Base-by-base conservation (phyloP, 352 stramenopile species). In the Detonula confervacea region DNA sequence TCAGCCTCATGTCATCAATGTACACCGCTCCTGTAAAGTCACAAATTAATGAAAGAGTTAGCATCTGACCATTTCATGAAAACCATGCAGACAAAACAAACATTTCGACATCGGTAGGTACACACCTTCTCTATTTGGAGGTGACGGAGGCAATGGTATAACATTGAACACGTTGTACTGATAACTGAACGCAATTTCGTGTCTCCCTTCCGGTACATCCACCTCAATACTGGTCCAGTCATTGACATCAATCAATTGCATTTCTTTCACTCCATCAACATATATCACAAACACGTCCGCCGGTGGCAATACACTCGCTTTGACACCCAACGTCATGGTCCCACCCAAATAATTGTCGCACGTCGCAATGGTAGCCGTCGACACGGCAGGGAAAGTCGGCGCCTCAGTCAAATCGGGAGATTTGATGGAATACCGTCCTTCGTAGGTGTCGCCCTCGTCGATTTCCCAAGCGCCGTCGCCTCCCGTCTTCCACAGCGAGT, bases 111-210 rank as follows among this genome's bases (percentile, higher is more conserved):
- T 27, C 18, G 8, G 18, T 5, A 42, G n/a, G 24, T 24, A 39
- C 59, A 2, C 39, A 63, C 64, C 64, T 61, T 68, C 49, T 73
- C 39, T 44, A 7, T 20, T 62, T 30, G 68, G 68, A 63, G 57
- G 59, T 9, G 54, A 66, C 20, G 25, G 25, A 3, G 63, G 72
- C 57, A 80, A 57, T 29, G 52, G 42, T n/a, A 63, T 22, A 33
- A 67, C 33, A 27, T 22, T 62, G 42, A 74, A 80, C 1, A 74
- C 54, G 20, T 74, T 74, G 37, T 80, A 74, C 47, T 65, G 72
- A 64, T 80, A 80, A 39, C 54, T 70, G 18, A 80, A 70, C 59
- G 69, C 59, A 52, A 80, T 70, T 14, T 35, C 64, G 35, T 80
- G 72, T 25, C 44, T 29, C 25, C 72, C 72, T 27, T 62, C 54